Evolutionary conservation across 768 basidiomycete species (phyloP), one percentile per base, ranked within the genome.

Genomic region (Mycena maculata): DNA sequence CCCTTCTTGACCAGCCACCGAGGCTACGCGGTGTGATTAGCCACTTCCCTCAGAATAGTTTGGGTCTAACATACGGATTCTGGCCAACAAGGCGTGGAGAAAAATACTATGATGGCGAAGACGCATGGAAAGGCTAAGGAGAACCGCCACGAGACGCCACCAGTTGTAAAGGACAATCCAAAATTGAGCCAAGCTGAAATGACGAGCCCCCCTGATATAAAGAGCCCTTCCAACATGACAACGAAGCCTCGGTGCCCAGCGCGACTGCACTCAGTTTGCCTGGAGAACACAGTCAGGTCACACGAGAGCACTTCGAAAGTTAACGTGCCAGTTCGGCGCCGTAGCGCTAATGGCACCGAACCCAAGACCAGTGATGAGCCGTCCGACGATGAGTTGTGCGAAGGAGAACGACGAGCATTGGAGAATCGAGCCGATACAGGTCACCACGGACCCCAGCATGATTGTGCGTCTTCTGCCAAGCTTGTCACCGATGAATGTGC

Each of bases 381-480:
- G 83, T 4, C 88, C 89, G 18, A 90, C 86, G 45, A 90, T 81
- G 67, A 91, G 82, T 71, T 90, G 88, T 0, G 86, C 80, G 64
- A 89, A 90, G 63, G 84, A 83, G 63, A 82, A 88, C 3, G 88
- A 84, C 6, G 87, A 78, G 16, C 85, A 74, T 71, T 90, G 88
- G 15, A 90, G 77, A 61, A 89, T 86, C 9, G 88, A 88, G 8
- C 90, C 90, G 38, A 87, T 77, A 52, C 88, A 83, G 86, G 90
- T 90, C 56, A 90, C 82, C 25, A 84, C 72, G 11, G 86, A 86
- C 23, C 90, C 90, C 13, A 88, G 62, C 41, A 83, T 76, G 28
- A 91, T 91, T 2, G 88, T 87, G 53, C 80, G 82, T 38, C 87
- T 83, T 56, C 90, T 83, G 5, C 90, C 90, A 3, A 90, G 78